These are phyloP conservation scores for Lactarius hatsudake DNA, from an alignment of 768 basidiomycete genomes.

Conservation along the genomic window DNA sequence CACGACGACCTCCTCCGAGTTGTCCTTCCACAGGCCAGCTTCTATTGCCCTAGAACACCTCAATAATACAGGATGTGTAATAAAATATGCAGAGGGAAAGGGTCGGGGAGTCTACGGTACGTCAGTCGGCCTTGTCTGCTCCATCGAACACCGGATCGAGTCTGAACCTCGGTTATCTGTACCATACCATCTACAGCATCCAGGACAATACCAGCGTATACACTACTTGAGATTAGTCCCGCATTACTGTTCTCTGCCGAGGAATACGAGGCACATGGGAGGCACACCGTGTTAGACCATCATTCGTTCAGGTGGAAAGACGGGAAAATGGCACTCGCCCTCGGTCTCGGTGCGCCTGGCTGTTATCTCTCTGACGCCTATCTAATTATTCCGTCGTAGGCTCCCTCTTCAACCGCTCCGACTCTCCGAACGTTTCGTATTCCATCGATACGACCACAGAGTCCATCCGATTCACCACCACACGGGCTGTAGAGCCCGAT, in stretches of 20 bases:
- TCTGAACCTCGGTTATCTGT: constrained; percentile 1
- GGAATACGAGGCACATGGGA: constrained; percentile 67
- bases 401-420: constrained; percentile 79
- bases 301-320: constrained; percentile 78
- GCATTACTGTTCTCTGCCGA: constrained; percentile 70
- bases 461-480: constrained; percentile 61
- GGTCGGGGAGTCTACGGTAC: constrained; percentile 67
- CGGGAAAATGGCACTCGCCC: constrained; percentile 70
- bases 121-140: constrained; percentile 17
- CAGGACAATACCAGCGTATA: constrained; percentile 52
- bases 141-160: background rate
- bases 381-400: constrained; percentile 41
- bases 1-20: constrained; percentile 2
- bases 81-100: constrained; percentile 45
- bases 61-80: constrained; percentile 42
- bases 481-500: constrained; percentile 48
- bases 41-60: constrained; percentile 10
- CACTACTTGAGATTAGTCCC: constrained; percentile 81
- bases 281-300: constrained; percentile 63
- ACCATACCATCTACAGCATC: constrained; percentile 39
- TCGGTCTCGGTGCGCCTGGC: constrained; percentile 19
- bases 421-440: constrained; percentile 68
- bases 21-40: constrained; percentile 9
- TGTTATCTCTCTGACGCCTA: background rate
- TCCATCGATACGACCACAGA: constrained; percentile 49